Base-by-base conservation (phyloP, 2,329 filamentous ascomycete genomes). In the Neopestalotiopsis sp. region DNA sequence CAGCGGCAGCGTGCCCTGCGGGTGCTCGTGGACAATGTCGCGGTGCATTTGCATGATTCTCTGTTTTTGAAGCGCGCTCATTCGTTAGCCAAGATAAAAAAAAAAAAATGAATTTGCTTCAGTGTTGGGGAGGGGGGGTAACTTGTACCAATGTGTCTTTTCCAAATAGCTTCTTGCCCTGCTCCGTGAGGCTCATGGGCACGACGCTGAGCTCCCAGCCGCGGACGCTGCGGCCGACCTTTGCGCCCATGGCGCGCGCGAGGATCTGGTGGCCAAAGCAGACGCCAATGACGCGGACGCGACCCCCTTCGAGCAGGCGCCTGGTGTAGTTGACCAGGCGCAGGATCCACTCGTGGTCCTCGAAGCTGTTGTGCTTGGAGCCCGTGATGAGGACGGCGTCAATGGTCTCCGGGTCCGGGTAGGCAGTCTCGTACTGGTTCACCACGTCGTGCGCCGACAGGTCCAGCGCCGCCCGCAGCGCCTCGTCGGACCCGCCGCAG, bases 231-330 rank as follows among this genome's bases (percentile, higher is more conserved):
- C 89, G 83, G 45, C 85, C 90, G 2, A 97, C 92, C 73, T 88
- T 87, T 24, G 82, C 87, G 3, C 90, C 92, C 73, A 95, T 77
- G 1, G 93, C 92, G 66, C 94, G 86, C 1, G 88, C 93, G 58
- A 96, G 82, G 74, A 97, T 94, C 82, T 97, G 94, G 78, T 97
- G 94, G 5, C 94, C 94, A 79, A 95, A 97, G 80, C 94, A 97
- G 17, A 96, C 87, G 12, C 94, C 94, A 17, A 97, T 85, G n/a
- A 95, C 81, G 45, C 89, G 87, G 7, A 96, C 88, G 0, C 89
- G 84, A 32, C 86, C 83, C 71, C 91, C 87, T 13, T 84, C 83
- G 42, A 93, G 84, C 3, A 92, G 84, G 5, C 81, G 74, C 72
- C 86, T 83, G 65, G 88, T 89, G 75, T 90, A 97, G 1, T 90